Percentiles rank a stretch among this genome's conserved stretches.
These are phyloP conservation scores for Meripilus lineatus DNA, from an alignment of 1,284 basidiomycete genomes.

Conservation along the genomic window DNA sequence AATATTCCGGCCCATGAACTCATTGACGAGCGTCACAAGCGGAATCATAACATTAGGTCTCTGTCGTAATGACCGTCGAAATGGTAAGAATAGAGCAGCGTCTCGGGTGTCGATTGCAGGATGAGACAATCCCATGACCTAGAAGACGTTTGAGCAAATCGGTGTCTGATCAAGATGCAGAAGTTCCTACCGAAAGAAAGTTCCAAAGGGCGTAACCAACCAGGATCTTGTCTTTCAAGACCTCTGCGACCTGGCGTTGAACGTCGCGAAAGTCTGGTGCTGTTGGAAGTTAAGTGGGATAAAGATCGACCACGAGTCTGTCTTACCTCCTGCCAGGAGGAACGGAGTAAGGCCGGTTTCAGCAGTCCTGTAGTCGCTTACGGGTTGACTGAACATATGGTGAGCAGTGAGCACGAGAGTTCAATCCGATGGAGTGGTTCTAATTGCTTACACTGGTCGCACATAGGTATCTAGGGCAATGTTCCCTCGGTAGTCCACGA, in stretches of 20 bases:
- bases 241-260: constrained; percentile 37
- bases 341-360: constrained; percentile 42
- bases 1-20: constrained; percentile 48
- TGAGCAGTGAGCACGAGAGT: constrained; percentile 2
- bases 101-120: constrained; percentile 52
- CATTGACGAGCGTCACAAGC: constrained; percentile 40
- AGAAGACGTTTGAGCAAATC: not conserved
- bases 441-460: constrained; percentile 43
- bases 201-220: constrained; percentile 53
- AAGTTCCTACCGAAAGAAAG: constrained; percentile 41
- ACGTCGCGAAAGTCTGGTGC: constrained; percentile 46
- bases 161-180: too few species aligned
- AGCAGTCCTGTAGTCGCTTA: constrained; percentile 43
- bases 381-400: constrained; percentile 37
- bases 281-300: constrained; percentile 18
- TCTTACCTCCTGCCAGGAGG: constrained; percentile 38
- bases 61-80: constrained; percentile 42
- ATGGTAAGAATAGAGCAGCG: constrained; percentile 49
- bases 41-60: constrained; percentile 32
- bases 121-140: constrained; percentile 52
- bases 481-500: constrained; percentile 46
- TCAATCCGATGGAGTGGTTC: constrained; percentile 2
- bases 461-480: constrained; percentile 48
- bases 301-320: not conserved
- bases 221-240: constrained; percentile 45